Percentiles rank a stretch among this genome's conserved stretches.
These are phyloP conservation scores for Blastobotrys aristatus DNA, from an alignment of 1,139 yeast species.

Conservation along the genomic window DNA sequence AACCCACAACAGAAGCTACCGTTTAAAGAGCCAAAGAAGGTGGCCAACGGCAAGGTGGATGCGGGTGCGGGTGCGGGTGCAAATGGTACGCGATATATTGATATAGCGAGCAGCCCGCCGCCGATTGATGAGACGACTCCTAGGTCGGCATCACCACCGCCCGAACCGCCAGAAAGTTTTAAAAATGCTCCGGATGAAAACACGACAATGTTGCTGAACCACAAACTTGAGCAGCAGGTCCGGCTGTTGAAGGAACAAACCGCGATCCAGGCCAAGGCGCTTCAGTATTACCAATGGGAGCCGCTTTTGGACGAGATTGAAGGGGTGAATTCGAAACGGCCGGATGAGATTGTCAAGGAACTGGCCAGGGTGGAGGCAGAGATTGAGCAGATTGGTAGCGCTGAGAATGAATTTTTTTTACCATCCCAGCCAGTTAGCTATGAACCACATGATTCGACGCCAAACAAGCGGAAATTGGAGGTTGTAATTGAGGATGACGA, in stretches of 20 bases:
- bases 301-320: slow-evolving; percentile 1
- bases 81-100: no score
- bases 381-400: neutral
- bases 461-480: neutral
- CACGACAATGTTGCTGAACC: neutral
- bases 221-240: neutral
- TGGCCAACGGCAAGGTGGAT: no score
- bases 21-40: no score
- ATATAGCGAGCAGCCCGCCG: neutral
- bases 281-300: slow-evolving; percentile 6
- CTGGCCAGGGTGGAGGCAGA: neutral
- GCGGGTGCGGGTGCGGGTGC: no score
- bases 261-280: neutral
- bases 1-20: neutral
- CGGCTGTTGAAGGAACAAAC: slow-evolving; percentile 7
- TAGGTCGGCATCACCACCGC: neutral
- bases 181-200: neutral
- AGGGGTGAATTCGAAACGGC: slow-evolving; percentile 1
- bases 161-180: neutral
- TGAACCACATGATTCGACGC: no score
- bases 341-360: neutral
- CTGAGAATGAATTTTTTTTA: neutral
- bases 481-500: slow-evolving; percentile 9
- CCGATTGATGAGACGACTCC: neutral
- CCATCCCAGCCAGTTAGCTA: neutral